A percentile compares a stretch with the other conserved stretches of the same genome.
phyloP scores from a whole-genome alignment of 306 rosid species.

The Gastrolobium villosum region DNA sequence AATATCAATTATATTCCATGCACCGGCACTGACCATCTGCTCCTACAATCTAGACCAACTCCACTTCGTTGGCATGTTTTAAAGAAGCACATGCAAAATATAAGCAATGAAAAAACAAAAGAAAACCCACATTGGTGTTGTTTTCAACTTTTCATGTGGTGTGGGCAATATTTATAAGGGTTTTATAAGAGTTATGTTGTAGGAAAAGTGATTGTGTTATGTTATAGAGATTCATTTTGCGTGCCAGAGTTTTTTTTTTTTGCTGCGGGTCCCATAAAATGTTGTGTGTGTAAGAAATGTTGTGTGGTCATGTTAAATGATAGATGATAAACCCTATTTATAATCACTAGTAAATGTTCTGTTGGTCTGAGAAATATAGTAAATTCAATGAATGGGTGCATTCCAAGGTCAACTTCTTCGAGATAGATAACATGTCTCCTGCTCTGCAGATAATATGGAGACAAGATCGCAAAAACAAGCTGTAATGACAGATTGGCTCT shows the following conservation, averaged over 20 bases:
- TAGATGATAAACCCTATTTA: no score
- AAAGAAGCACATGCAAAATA: not conserved
- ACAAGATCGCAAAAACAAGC: conserved; percentile 27
- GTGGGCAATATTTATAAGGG: conserved; percentile 13
- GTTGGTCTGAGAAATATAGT: conserved; percentile 6
- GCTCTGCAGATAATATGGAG: conserved; percentile 32
- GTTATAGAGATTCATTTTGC: no score
- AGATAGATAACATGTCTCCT: conserved; percentile 32
- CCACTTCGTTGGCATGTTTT: not conserved
- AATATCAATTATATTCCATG: not conserved
- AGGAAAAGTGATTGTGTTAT: no score
- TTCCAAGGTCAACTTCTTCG: conserved; percentile 43
- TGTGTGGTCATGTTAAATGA: no score
- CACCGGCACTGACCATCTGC: conserved; percentile 38
- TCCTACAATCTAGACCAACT: not conserved
- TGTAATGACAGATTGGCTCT: not conserved
- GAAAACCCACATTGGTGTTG: conserved; percentile 38
- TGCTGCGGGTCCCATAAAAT: no score
- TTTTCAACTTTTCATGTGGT: conserved; percentile 9
- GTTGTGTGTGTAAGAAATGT: no score
- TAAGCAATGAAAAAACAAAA: not conserved
- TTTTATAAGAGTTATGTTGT: no score
- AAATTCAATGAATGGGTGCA: conserved; percentile 34
- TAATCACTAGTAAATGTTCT: not conserved
- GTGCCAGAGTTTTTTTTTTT: no score